Conservation (phyloP, 805 yeast species). For the Wickerhamiella azymoides region DNA sequence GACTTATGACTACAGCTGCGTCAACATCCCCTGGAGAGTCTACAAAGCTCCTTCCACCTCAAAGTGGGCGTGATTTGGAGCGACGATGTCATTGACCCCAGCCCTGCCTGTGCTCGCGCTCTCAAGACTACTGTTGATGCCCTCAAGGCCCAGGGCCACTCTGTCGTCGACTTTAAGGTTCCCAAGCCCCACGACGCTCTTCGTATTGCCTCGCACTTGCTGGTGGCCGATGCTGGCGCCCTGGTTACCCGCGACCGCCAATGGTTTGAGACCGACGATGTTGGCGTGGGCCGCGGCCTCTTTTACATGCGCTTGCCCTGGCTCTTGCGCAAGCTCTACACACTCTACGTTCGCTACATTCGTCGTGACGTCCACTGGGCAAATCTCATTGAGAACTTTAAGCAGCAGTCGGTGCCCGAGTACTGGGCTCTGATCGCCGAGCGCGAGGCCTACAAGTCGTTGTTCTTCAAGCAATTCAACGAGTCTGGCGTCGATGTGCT, state of each 20-base stretch:
- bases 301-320: conserved; percentile 25
- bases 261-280: conserved; percentile 26
- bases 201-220: conserved; percentile 37
- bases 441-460: conserved; percentile 26
- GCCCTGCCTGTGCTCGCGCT: conserved; percentile 35
- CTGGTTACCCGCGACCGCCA: conserved; percentile 18
- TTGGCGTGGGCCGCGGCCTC: conserved; percentile 25
- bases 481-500: conserved; percentile 27
- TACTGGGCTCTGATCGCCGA: conserved; percentile 26
- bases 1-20: conserved; percentile 33
- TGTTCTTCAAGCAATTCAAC: conserved; percentile 25
- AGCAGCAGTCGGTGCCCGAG: conserved; percentile 25
- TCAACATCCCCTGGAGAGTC: conserved; percentile 40
- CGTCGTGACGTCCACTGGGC: conserved; percentile 28
- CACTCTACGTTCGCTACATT: conserved; percentile 25
- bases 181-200: conserved; percentile 44
- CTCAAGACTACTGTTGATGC: conserved; percentile 29
- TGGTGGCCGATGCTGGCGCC: conserved; percentile 26
- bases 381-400: conserved; percentile 26
- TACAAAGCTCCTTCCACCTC: conserved; percentile 28
- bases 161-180: conserved; percentile 31
- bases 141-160: conserved; percentile 33
- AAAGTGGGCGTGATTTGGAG: conserved; percentile 36
- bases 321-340: conserved; percentile 24
- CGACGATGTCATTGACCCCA: conserved; percentile 38